A percentile compares a stretch with the other conserved stretches of the same genome.
Conservation (phyloP, 2,329 filamentous ascomycete genomes). For the Colletotrichum navitas region DNA sequence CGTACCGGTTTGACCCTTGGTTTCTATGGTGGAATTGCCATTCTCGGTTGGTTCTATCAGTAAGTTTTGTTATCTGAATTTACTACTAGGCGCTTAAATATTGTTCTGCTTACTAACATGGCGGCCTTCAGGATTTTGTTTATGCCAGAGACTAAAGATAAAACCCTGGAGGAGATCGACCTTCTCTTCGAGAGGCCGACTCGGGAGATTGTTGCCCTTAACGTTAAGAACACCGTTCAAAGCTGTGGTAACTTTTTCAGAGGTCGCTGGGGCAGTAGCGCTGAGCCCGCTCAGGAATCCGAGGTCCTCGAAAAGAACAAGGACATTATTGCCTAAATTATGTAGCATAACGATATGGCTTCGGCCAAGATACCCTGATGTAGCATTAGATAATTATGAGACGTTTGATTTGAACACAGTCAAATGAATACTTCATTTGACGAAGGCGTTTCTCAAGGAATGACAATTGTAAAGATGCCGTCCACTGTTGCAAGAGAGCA, state of each 20-base stretch:
- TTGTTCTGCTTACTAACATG: neutral
- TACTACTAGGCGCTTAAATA: neutral
- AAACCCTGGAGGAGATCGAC: slow-evolving; percentile 78
- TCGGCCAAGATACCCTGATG: slow-evolving; percentile 15
- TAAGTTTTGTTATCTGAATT: neutral
- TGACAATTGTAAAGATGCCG: no score
- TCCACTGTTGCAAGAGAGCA: no score
- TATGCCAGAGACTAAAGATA: slow-evolving; percentile 82
- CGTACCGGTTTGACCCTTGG: slow-evolving; percentile 75
- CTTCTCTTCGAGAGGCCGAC: slow-evolving; percentile 75
- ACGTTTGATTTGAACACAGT: neutral
- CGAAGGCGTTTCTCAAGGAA: no score
- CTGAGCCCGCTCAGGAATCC: neutral
- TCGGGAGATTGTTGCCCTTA: slow-evolving; percentile 71
- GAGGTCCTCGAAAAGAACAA: slow-evolving; percentile 19
- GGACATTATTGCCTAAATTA: neutral
- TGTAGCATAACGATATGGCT: neutral
- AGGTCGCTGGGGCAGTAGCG: slow-evolving; percentile 13
- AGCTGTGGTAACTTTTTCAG: slow-evolving; percentile 22
- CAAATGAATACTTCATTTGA: neutral
- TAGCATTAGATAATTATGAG: neutral
- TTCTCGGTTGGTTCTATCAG: slow-evolving; percentile 78
- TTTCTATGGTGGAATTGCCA: slow-evolving; percentile 81
- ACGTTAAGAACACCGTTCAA: slow-evolving; percentile 50
- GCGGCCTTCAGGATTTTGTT: slow-evolving; percentile 65